A percentile compares a stretch with the other conserved stretches of the same genome.
These are phyloP conservation scores for Ottelia alismoides DNA, from an alignment of 106 monocot species.

Conservation along the genomic window DNA sequence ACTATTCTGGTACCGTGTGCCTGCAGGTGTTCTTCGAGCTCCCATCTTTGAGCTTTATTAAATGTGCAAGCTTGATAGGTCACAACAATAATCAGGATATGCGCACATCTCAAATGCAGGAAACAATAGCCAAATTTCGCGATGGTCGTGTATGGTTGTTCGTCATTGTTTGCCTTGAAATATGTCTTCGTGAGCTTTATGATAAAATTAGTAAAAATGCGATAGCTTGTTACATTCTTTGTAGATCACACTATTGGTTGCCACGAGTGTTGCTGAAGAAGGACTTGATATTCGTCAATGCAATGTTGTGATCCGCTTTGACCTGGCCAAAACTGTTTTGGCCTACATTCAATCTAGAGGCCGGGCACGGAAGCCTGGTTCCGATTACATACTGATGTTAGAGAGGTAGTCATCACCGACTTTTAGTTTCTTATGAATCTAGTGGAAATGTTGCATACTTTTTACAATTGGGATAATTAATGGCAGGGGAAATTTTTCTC, in stretches of 20 bases:
- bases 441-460: neutral
- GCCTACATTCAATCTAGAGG: conserved; percentile 99
- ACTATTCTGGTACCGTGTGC: too few relatives aligned
- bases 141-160: conserved; percentile 76
- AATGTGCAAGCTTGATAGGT: conserved; percentile 96
- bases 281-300: conserved; percentile 98
- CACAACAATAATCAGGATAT: conserved; percentile 99
- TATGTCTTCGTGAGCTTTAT: too few relatives aligned
- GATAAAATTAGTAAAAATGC: too few relatives aligned
- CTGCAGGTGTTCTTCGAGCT: conserved; percentile 79
- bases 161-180: too few relatives aligned
- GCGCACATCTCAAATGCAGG: conserved; percentile 90
- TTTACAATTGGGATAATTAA: neutral
- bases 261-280: conserved; percentile 99
- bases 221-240: neutral
- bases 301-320: conserved; percentile 98
- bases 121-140: conserved; percentile 95
- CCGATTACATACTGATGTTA: conserved; percentile 97
- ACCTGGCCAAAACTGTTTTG: conserved; percentile 96
- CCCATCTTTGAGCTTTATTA: conserved; percentile 83
- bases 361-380: conserved; percentile 96
- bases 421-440: neutral
- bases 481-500: conserved; percentile 70
- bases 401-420: conserved; percentile 38
- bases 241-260: conserved; percentile 83